Evolutionary conservation across 352 stramenopile species (phyloP).

Genomic region (Phytopythium vexans): DNA sequence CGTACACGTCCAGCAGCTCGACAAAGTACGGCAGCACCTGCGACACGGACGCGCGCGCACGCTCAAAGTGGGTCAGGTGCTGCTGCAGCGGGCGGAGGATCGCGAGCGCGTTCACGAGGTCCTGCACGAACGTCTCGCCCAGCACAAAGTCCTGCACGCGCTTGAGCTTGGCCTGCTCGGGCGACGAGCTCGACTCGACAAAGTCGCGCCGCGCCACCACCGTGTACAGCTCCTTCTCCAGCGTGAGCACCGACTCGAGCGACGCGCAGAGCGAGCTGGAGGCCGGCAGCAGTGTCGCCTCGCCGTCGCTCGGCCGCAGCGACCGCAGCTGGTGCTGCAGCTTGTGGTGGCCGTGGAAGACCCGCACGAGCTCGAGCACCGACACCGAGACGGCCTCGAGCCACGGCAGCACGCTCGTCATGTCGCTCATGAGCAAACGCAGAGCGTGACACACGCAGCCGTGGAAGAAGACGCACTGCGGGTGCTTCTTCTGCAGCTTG

Average conservation of each 20-base stretch:
- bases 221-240: conserved; percentile 47
- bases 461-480: conserved; percentile 62
- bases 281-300: conserved; percentile 11
- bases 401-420: conserved; percentile 49
- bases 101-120: conserved; percentile 52
- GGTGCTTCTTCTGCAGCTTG: conserved; percentile 53
- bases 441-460: conserved; percentile 57
- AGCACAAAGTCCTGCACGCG: conserved; percentile 68
- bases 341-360: conserved; percentile 42
- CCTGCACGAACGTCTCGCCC: conserved; percentile 53
- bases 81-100: conserved; percentile 56
- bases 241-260: conserved; percentile 46
- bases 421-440: conserved; percentile 43
- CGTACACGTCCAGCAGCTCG: conserved; percentile 42
- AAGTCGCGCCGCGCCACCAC: conserved; percentile 62
- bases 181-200: conserved; percentile 27
- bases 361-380: conserved; percentile 31
- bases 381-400: conserved; percentile 33
- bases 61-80: conserved; percentile 44
- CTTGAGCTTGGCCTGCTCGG: conserved; percentile 43
- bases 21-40: conserved; percentile 50
- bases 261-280: conserved; percentile 26
- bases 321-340: conserved; percentile 26
- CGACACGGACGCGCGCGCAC: conserved; percentile 38
- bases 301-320: conserved; percentile 6